Percentiles rank a stretch among this genome's conserved stretches.
phyloP scores from a whole-genome alignment of 768 basidiomycete genomes.

The Tubosaeta sp. region DNA sequence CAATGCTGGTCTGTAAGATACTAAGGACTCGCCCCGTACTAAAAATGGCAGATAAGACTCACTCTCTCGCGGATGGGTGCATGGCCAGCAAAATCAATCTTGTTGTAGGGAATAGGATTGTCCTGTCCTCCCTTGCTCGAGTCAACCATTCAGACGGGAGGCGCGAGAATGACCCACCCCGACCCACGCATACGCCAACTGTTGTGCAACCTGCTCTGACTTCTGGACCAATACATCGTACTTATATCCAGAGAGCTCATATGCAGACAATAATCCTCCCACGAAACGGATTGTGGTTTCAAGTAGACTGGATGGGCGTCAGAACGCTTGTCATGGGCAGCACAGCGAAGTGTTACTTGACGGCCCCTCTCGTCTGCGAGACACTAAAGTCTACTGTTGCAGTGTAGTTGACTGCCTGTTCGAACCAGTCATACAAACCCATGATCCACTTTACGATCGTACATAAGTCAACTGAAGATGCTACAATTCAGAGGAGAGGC shows the following conservation, averaged over 20 bases:
- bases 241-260: slow-evolving; percentile 57
- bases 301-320: slow-evolving; percentile 39
- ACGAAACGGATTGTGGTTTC: slow-evolving; percentile 76
- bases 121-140: slow-evolving; percentile 16
- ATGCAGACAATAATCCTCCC: slow-evolving; percentile 63
- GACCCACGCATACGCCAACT: slow-evolving; percentile 58
- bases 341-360: slow-evolving; percentile 34
- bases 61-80: slow-evolving; percentile 29
- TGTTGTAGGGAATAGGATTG: slow-evolving; percentile 36
- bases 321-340: not conserved
- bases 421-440: slow-evolving; percentile 47
- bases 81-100: slow-evolving; percentile 37
- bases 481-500: slow-evolving; percentile 3
- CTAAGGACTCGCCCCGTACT: not conserved
- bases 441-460: slow-evolving; percentile 46
- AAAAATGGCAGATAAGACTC: slow-evolving; percentile 7
- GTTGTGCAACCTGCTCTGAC: slow-evolving; percentile 59
- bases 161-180: slow-evolving; percentile 36
- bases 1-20: slow-evolving; percentile 41
- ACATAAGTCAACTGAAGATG: not conserved
- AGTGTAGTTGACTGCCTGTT: slow-evolving; percentile 51
- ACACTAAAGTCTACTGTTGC: slow-evolving; percentile 48
- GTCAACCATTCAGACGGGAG: not conserved
- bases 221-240: slow-evolving; percentile 52
- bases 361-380: slow-evolving; percentile 42